A percentile compares a stretch with the other conserved stretches of the same genome.
phyloP scores from a whole-genome alignment of 805 yeast genomes.

The Starmera dryadoides region DNA sequence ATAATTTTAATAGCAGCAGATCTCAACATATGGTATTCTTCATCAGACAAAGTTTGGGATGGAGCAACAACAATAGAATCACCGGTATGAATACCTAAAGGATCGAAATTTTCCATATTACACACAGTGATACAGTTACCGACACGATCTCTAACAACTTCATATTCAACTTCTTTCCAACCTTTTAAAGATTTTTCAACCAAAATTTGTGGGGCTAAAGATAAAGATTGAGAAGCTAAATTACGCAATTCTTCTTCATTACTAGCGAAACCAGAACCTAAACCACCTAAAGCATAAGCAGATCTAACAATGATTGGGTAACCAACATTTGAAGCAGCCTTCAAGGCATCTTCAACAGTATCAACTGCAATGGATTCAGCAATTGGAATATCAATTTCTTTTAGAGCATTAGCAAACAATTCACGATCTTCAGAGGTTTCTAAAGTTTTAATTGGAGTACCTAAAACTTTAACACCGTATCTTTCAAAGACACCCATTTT shows the following conservation, averaged over 20 bases:
- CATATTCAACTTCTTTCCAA: slow-evolving; percentile 98
- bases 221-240: slow-evolving; percentile 81
- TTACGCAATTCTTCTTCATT: slow-evolving; percentile 77
- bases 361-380: slow-evolving; percentile 97
- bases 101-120: slow-evolving; percentile 99
- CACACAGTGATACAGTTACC: slow-evolving; percentile 98
- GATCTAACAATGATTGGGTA: slow-evolving; percentile 97
- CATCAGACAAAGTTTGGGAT: slow-evolving; percentile 93
- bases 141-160: slow-evolving; percentile 93
- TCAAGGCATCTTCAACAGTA: slow-evolving; percentile 84
- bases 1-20: slow-evolving; percentile 95
- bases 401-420: slow-evolving; percentile 87
- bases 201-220: slow-evolving; percentile 88
- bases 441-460: slow-evolving; percentile 94
- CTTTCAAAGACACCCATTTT: slow-evolving; percentile 91
- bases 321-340: slow-evolving; percentile 83
- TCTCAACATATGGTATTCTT: slow-evolving; percentile 96
- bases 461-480: slow-evolving; percentile 88
- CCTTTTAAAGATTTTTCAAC: slow-evolving; percentile 97
- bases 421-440: slow-evolving; percentile 98
- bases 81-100: slow-evolving; percentile 97
- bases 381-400: slow-evolving; percentile 91
- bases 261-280: slow-evolving; percentile 95
- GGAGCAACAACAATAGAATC: slow-evolving; percentile 99
- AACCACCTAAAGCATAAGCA: slow-evolving; percentile 95